These are phyloP conservation scores for Brassica nigra DNA, from an alignment of 345 rosid species.

Conservation along the genomic window DNA sequence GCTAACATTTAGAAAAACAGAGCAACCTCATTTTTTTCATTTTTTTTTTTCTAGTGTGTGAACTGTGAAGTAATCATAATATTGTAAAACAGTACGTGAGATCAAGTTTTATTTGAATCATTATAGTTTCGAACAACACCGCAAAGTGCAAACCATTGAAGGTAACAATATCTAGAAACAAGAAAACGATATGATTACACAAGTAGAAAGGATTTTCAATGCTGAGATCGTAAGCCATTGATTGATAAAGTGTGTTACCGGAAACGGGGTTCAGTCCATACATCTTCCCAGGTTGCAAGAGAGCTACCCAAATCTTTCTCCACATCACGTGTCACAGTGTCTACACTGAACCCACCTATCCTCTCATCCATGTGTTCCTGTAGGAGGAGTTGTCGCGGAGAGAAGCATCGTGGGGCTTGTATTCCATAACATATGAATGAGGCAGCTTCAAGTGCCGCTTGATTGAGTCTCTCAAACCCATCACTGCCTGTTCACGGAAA, in stretches of 20 bases:
- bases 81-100: constrained; percentile 9
- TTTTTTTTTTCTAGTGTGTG: not conserved
- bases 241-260: not conserved
- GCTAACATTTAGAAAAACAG: not conserved
- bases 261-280: constrained; percentile 24
- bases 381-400: constrained; percentile 92
- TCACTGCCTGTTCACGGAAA: constrained; percentile 65
- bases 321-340: constrained; percentile 11
- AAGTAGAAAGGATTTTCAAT: constrained; percentile 5
- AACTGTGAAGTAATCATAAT: not conserved
- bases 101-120: constrained; percentile 3
- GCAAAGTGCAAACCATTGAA: constrained; percentile 12
- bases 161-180: constrained; percentile 23
- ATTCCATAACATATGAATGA: constrained; percentile 90
- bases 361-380: constrained; percentile 96
- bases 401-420: constrained; percentile 95
- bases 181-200: constrained; percentile 13
- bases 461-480: constrained; percentile 82
- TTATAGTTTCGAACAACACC: constrained; percentile 22
- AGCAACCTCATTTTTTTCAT: not conserved
- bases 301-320: constrained; percentile 16
- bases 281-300: constrained; percentile 17
- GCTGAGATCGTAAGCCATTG: constrained; percentile 9
- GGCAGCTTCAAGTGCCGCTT: constrained; percentile 93
- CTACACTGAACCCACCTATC: constrained; percentile 51